Evolutionary conservation across 805 yeast genomes (phyloP).

Genomic region (Candida odintsovae): DNA sequence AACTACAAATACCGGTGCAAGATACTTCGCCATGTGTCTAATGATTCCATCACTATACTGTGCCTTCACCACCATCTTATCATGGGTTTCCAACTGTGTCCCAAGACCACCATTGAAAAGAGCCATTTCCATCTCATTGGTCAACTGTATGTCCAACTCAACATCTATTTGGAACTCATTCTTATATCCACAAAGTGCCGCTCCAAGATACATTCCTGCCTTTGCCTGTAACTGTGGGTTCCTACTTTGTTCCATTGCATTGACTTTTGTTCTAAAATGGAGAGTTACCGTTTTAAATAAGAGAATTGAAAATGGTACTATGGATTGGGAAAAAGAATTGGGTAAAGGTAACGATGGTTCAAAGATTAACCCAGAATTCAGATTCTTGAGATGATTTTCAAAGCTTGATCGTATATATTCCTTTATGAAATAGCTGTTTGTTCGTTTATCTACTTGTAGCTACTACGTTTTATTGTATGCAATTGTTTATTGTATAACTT

Average conservation of each 20-base stretch:
- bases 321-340: constrained; percentile 44
- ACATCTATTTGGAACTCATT: constrained; percentile 53
- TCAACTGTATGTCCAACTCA: constrained; percentile 52
- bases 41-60: constrained; percentile 53
- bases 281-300: constrained; percentile 35
- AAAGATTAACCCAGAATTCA: constrained; percentile 36
- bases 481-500: neutral
- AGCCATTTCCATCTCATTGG: constrained; percentile 50
- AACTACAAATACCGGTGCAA: constrained; percentile 47
- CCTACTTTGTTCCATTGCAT: constrained; percentile 32
- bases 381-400: constrained; percentile 24
- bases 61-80: constrained; percentile 43
- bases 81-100: constrained; percentile 52
- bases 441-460: no score
- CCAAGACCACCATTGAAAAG: constrained; percentile 57
- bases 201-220: constrained; percentile 43
- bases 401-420: no score
- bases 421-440: no score
- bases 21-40: constrained; percentile 54
- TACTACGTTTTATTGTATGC: neutral
- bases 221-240: constrained; percentile 44
- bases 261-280: constrained; percentile 34
- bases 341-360: constrained; percentile 38
- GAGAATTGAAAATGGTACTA: constrained; percentile 37
- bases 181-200: constrained; percentile 38